Percentiles rank a stretch among this genome's conserved stretches.
These are phyloP conservation scores for Lentinula boryana DNA, from an alignment of 768 basidiomycete species.

Conservation along the genomic window DNA sequence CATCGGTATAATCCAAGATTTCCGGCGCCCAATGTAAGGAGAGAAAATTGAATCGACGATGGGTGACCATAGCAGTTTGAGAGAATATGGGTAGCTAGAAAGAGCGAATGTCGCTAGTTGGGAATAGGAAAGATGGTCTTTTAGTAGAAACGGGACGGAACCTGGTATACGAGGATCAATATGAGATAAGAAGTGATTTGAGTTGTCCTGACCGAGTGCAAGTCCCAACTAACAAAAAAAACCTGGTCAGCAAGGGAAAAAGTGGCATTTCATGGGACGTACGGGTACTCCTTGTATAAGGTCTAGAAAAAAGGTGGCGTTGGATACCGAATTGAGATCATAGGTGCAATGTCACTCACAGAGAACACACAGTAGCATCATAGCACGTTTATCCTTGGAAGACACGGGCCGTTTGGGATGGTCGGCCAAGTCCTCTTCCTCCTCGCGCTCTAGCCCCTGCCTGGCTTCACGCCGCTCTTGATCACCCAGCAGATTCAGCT, in stretches of 20 bases:
- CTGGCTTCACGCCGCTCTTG: constrained; percentile 46
- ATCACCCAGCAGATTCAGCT: constrained; percentile 55
- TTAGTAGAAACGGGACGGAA: constrained; percentile 93
- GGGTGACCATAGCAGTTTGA: constrained; percentile 96
- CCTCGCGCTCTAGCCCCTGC: constrained; percentile 32
- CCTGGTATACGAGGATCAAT: constrained; percentile 37
- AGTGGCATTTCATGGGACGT: constrained; percentile 22
- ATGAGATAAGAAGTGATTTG: constrained; percentile 1
- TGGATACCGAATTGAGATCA: neutral
- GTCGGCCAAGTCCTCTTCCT: constrained; percentile 22
- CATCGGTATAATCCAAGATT: constrained; percentile 99
- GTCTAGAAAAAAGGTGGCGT: constrained; percentile 33
- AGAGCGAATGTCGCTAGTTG: constrained; percentile 93
- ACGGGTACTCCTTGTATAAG: constrained; percentile 89
- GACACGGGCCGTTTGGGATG: constrained; percentile 47
- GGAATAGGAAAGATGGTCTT: constrained; percentile 93
- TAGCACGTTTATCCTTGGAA: constrained; percentile 74
- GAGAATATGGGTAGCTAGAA: constrained; percentile 90
- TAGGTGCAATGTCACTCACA: constrained; percentile 48
- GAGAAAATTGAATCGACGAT: constrained; percentile 91
- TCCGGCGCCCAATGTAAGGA: constrained; percentile 81
- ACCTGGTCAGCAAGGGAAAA: neutral
- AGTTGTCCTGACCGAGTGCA: constrained; percentile 59
- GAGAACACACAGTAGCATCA: constrained; percentile 78
- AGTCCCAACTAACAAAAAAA: constrained; percentile 62